A percentile compares a stretch with the other conserved stretches of the same genome.
phyloP scores from a whole-genome alignment of 2,329 filamentous ascomycete species.

The Chlorencoelia australis region DNA sequence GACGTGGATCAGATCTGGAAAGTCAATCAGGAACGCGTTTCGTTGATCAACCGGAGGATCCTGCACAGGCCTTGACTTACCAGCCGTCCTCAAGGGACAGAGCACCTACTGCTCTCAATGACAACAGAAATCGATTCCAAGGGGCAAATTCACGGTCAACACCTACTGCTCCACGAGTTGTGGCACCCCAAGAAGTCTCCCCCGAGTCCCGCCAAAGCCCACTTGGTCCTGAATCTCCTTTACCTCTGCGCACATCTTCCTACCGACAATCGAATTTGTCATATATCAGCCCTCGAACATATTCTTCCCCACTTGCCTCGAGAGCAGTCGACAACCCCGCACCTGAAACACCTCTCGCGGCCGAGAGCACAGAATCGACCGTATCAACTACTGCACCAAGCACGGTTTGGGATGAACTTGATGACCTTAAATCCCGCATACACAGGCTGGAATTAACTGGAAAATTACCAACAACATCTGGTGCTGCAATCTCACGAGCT shows the following conservation, averaged over 20 bases:
- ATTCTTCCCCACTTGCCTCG: constrained; percentile 50
- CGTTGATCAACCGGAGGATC: constrained; percentile 18
- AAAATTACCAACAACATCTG: constrained; percentile 74
- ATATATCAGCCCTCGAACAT: constrained; percentile 27
- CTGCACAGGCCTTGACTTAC: constrained; percentile 21
- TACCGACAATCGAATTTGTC: constrained; percentile 27
- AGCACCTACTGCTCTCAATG: constrained; percentile 13
- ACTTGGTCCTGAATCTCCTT: too few species aligned
- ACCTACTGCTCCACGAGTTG: constrained; percentile 22
- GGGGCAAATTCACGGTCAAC: constrained; percentile 16
- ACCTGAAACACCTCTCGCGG: constrained; percentile 33
- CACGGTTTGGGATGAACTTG: constrained; percentile 94
- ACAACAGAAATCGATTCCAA: constrained; percentile 19
- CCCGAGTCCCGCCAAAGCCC: constrained; percentile 22
- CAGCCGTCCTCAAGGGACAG: constrained; percentile 16
- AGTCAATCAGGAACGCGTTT: constrained; percentile 11
- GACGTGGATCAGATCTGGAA: constrained; percentile 23
- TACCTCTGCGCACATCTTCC: constrained; percentile 17
- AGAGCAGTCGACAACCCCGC: constrained; percentile 34
- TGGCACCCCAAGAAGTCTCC: constrained; percentile 18
- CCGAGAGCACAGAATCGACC: constrained; percentile 74
- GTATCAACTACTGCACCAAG: constrained; percentile 81
- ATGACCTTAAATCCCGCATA: constrained; percentile 90
- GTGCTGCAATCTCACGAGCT: constrained; percentile 56
- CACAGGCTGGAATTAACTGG: constrained; percentile 82